Evolutionary conservation across 129 eudicot species (phyloP), one percentile per base, ranked within the genome.

Genomic region (Pittosporum tobira): DNA sequence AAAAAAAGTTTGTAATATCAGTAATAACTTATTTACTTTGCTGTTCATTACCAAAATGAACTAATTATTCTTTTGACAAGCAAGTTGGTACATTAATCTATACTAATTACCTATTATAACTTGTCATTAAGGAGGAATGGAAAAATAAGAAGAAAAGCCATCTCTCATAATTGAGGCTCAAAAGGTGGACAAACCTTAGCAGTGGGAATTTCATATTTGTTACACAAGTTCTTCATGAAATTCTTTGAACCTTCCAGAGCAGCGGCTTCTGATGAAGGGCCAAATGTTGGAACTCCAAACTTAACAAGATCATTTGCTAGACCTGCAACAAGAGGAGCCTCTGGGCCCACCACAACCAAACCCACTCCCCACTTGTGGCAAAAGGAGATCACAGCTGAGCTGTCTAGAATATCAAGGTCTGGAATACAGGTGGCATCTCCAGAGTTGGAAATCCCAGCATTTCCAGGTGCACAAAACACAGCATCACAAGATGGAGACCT

Each of bases 221-320:
- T 88, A 48, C 97, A 89, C 67, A 89, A 63, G 8, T 56, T 70
- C 77, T 89, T 89, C 97, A 89, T 89, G 67, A 89, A 85, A 24
- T 71, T 82, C 66, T 89, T 89, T 27, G 97, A 89, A 66, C 95
- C 97, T 83, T 89, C 97, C 42, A 89, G 72, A 57, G 88, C 95
- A 63, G 97, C 95, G 22, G 97, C 97, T 72, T 89, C 93, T 0
- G 95, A 77, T 25, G 97, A 89, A 62, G 95, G 97, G 54, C 97
- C 97, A 71, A 89, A 89, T 45, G 97, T 78, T 43, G 34, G 34
- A 5, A 29, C 5, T 5, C 34, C 34, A 29, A 5, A 2, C 34
- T 29, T 29, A 2, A 29, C 34, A 29, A 29, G 34, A 29, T 29
- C 34, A 29, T 29, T 29, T 29, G 34, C 85, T 65, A 89, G 95